Evolutionary conservation across 768 basidiomycete genomes (phyloP), one percentile per base, ranked within the genome.

Genomic region (Leccinum aurantiacum): DNA sequence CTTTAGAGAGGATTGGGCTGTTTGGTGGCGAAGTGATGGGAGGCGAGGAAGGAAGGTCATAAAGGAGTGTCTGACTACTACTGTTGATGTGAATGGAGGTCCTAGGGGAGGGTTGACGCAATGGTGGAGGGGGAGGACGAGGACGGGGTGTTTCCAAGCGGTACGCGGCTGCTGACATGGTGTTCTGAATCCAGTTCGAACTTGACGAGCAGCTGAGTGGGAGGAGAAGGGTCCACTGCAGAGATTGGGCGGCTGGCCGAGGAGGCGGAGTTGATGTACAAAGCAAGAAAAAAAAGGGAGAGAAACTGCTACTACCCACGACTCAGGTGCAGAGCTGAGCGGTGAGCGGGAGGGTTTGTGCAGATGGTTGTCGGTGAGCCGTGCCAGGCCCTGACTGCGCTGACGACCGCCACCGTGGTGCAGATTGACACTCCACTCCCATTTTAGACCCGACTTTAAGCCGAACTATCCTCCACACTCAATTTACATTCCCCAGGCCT

Each of bases 1-100:
- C 64, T 59, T 75, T 78, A 15, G 80, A 74, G 65, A 53, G 8
- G 17, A 74, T 76, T 19, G 84, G 81, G 68, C 81, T 84, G 61
- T 77, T 81, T 22, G 87, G 84, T 8, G 88, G 86, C 1, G 85
- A 81, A 35, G 52, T 47, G 70, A 82, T 74, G 17, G 83, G 78
- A 24, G 78, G 74, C 10, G 85, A 75, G 15, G 87, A 81, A 64
- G 89, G 88, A 62, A 90, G 81, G 75, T 90, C 87, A 73, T 90
- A 90, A 75, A 90, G 85, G 70, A 90, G 84, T 54, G 88, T 83
- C 70, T 85, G 82, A 54, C 79, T 77, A 62, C 76, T 76, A 47
- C 76, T 75, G 63, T 71, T 71, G 65, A 71, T 76, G 31, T 79
- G 68, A 54, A 80, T 71, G 10, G 84, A 77, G 17, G 81, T 73